Base-by-base conservation (phyloP, 208 protist species). In the Trypanosoma caninum region DNA sequence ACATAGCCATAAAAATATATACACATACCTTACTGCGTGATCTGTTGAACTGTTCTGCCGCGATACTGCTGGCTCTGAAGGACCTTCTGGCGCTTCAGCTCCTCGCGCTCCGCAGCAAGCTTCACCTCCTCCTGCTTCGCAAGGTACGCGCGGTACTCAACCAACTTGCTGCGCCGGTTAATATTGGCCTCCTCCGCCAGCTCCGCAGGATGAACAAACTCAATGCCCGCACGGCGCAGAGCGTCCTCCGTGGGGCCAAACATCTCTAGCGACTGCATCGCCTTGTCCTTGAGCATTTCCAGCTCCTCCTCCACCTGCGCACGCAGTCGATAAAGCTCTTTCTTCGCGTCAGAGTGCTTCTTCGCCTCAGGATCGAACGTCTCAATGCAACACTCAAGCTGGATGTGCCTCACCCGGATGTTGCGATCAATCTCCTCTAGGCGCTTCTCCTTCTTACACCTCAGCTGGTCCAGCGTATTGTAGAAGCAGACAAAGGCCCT, bases 391-490 rank as follows among this genome's bases (percentile, higher is more conserved):
- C 83, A 87, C 76, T 87, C 80, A 14, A 84, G 65, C 51, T 82
- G 76, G 54, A 86, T 86, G 62, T 86, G 80, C 11, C 75, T 81
- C 9, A 67, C 78, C 58, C 82, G 78, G 65, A 89, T 89, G 59
- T 83, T 85, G 44, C 82, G 76, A 64, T 89, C 82, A 64, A 89
- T 84, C 78, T 89, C 82, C 62, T 86, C 78, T 54, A 89, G 69
- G 59, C 66, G 65, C 70, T 82, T 82, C 61, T 82, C 76, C 63
- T 87, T 88, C 81, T 88, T 84, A 68, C 84, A 88, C 61, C 82
- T 72, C 14, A 88, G 74, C 76, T 88, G 77, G 28, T 78, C 81
- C 20, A 88, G 72, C 28, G 77, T 88, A 71, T 88, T 88, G 78
- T 88, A 88, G 60, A 84, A 67, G 25, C 81, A 74, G 46, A 77